Percentiles rank a stretch among this genome's conserved stretches.
Evolutionary conservation across 2,329 filamentous ascomycete genomes (phyloP).

Genomic region (Helotiales sp.): DNA sequence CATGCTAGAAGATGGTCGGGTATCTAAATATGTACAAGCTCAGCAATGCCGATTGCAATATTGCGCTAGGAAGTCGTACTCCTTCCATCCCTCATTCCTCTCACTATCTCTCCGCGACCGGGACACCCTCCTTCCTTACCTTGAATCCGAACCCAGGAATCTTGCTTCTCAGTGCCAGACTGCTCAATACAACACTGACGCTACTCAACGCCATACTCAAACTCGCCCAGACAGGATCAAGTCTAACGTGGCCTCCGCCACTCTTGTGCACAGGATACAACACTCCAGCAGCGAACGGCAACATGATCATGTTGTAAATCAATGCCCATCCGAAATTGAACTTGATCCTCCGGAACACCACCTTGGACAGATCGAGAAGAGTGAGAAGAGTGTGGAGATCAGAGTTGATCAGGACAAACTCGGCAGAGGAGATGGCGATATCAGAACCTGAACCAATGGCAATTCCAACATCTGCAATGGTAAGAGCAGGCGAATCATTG

Average conservation of each 20-base stretch:
- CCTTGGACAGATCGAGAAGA: constrained; percentile 57
- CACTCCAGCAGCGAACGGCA: constrained; percentile 66
- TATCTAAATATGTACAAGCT: neutral
- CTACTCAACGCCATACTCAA: constrained; percentile 92
- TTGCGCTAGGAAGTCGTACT: neutral
- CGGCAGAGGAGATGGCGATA: constrained; percentile 77
- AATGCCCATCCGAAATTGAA: constrained; percentile 70
- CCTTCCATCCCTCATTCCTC: neutral
- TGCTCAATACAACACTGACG: constrained; percentile 84
- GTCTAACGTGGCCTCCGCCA: constrained; percentile 54
- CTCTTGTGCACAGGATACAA: constrained; percentile 56
- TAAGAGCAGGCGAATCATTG: constrained; percentile 81
- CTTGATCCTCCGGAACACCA: constrained; percentile 64
- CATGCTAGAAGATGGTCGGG: neutral
- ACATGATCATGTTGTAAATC: constrained; percentile 63
- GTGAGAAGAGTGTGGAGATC: constrained; percentile 59
- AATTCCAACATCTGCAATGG: constrained; percentile 79
- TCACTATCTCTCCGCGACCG: no score
- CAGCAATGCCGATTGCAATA: neutral
- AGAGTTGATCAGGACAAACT: constrained; percentile 74
- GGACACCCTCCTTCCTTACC: constrained; percentile 12
- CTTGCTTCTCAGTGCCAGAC: constrained; percentile 61
- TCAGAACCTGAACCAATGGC: constrained; percentile 80
- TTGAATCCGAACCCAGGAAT: constrained; percentile 39
- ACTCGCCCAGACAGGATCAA: constrained; percentile 83